Evolutionary conservation across 805 yeast species (phyloP).

Genomic region (Wickerhamiella siamensis): DNA sequence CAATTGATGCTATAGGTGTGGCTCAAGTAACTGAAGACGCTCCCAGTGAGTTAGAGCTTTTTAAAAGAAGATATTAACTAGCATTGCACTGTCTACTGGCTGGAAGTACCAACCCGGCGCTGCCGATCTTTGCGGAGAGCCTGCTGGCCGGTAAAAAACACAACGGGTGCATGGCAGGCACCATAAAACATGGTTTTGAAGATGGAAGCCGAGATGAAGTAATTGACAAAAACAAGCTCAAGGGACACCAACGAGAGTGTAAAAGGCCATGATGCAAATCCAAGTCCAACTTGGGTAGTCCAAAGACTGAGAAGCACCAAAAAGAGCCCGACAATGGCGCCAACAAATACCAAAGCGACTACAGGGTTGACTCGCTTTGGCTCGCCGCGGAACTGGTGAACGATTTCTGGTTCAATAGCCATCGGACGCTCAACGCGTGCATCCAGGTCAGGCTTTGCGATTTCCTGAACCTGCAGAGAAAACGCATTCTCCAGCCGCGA

Average conservation of each 20-base stretch:
- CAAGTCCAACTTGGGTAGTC: conserved; percentile 17
- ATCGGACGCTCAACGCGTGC: conserved; percentile 7
- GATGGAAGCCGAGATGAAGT: conserved; percentile 45
- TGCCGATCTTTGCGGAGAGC: conserved; percentile 33
- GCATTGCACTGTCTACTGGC: too few relatives aligned
- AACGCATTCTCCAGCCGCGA: conserved; percentile 13
- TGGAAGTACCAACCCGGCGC: too few relatives aligned
- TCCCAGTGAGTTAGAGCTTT: too few relatives aligned
- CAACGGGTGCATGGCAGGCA: conserved; percentile 36
- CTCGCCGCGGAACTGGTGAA: conserved; percentile 44
- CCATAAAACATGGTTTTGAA: conserved; percentile 41
- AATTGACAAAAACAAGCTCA: conserved; percentile 41
- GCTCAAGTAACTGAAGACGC: too few relatives aligned
- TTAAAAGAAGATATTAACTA: too few relatives aligned
- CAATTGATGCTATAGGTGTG: too few relatives aligned
- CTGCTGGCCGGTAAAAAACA: conserved; percentile 49
- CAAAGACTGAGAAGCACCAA: conserved; percentile 27
- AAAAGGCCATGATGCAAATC: conserved; percentile 29
- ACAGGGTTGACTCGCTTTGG: conserved; percentile 37
- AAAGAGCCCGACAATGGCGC: conserved; percentile 30
- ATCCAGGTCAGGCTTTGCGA: conserved; percentile 3
- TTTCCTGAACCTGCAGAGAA: conserved; percentile 6
- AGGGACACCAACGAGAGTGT: conserved; percentile 34
- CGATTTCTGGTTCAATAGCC: conserved; percentile 45
- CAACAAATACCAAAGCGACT: conserved; percentile 39